A percentile compares a stretch with the other conserved stretches of the same genome.
phyloP scores from a whole-genome alignment of 2,329 filamentous ascomycete species.

The Pyricularia sp. region DNA sequence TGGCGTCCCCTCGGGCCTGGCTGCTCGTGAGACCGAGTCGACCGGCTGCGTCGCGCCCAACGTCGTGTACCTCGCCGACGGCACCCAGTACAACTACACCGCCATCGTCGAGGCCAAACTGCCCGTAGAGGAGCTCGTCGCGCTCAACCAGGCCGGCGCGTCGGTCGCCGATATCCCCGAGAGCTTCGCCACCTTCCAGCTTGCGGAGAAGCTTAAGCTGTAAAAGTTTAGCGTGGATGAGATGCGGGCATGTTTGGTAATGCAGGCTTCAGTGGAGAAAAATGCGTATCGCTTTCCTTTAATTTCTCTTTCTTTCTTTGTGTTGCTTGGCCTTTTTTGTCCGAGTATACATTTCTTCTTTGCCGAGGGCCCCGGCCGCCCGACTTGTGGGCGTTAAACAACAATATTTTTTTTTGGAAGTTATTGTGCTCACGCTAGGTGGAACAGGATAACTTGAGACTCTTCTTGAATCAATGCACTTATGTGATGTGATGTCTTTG shows the following conservation, averaged over 20 bases:
- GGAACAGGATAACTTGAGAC: not conserved
- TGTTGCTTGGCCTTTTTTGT: not conserved
- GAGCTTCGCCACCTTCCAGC: not conserved
- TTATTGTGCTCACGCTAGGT: not conserved
- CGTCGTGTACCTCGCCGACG: not conserved
- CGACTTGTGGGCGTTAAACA: not conserved
- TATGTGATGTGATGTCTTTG: not conserved
- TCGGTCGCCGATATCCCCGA: not conserved
- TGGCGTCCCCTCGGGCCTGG: not conserved
- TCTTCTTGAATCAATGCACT: not conserved
- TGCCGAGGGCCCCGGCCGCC: not conserved
- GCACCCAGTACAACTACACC: conserved; percentile 4
- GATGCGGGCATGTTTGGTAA: not conserved
- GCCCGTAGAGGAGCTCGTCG: not conserved
- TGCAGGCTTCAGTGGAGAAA: not conserved
- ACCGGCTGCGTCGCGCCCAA: not conserved
- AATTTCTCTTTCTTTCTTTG: not conserved
- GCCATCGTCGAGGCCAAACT: not conserved
- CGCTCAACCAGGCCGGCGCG: not conserved
- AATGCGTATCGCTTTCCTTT: not conserved
- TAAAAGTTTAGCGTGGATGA: not conserved
- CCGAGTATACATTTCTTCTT: not conserved
- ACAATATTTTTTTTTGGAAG: not conserved
- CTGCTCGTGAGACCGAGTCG: not conserved
- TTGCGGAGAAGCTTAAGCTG: not conserved